A percentile compares a stretch with the other conserved stretches of the same genome.
phyloP scores from a whole-genome alignment of 202 grass and related monocot species.

The Setaria italica region DNA sequence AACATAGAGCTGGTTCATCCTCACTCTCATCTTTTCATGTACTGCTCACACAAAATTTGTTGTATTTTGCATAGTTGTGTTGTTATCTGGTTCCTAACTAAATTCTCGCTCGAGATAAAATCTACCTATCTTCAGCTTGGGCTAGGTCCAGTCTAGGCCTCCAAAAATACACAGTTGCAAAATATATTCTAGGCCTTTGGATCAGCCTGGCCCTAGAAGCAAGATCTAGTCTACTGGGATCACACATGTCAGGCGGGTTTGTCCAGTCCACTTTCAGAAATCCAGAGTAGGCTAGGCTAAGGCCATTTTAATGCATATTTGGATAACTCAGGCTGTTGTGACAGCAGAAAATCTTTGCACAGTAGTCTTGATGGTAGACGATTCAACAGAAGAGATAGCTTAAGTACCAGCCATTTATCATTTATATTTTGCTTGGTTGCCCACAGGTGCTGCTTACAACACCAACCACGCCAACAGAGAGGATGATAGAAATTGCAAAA shows the following conservation, averaged over 20 bases:
- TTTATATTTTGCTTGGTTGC: slow-evolving; percentile 12
- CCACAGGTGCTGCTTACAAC: slow-evolving; percentile 50
- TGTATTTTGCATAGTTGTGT: slow-evolving; percentile 13
- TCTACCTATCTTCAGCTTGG: background rate
- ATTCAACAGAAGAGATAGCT: slow-evolving; percentile 14
- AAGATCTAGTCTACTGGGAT: background rate
- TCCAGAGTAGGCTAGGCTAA: background rate
- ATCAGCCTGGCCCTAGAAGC: background rate
- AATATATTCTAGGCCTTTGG: slow-evolving; percentile 1
- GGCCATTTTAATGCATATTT: background rate
- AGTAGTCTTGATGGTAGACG: background rate
- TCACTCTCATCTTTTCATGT: slow-evolving; percentile 16
- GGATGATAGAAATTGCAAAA: slow-evolving; percentile 53
- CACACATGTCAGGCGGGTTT: background rate
- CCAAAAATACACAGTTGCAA: background rate
- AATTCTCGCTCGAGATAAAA: background rate
- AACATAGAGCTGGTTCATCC: slow-evolving; percentile 59
- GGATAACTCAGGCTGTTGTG: background rate
- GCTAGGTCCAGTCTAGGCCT: background rate
- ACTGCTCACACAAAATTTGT: background rate
- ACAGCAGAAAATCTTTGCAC: background rate
- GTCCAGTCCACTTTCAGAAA: background rate
- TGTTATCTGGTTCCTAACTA: background rate
- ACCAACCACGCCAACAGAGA: slow-evolving; percentile 48
- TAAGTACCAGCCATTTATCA: slow-evolving; percentile 14